These are phyloP conservation scores for Yarrowia galli DNA, from an alignment of 1,139 yeast genomes.

Conservation along the genomic window DNA sequence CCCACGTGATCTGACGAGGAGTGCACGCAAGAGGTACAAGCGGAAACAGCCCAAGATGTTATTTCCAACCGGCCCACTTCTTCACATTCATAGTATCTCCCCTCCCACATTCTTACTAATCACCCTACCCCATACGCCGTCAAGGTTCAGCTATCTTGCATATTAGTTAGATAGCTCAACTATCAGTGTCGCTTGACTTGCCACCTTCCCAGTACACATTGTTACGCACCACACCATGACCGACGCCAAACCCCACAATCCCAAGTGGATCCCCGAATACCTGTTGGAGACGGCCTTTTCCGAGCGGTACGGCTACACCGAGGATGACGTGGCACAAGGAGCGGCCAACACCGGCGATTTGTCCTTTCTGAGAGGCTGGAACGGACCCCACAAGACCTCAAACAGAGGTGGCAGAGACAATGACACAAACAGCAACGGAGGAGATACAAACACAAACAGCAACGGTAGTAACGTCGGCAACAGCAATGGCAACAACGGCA, in stretches of 20 bases:
- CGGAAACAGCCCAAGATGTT: too few relatives aligned
- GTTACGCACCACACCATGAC: slow-evolving; percentile 15
- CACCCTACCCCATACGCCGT: too few relatives aligned
- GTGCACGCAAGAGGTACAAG: too few relatives aligned
- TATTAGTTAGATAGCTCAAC: slow-evolving; percentile 3
- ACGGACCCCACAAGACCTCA: not conserved
- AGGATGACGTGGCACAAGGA: slow-evolving; percentile 28
- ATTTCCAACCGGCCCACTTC: too few relatives aligned
- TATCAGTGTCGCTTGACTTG: not conserved
- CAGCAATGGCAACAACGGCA: too few relatives aligned
- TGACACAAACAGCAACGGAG: not conserved
- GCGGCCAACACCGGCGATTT: not conserved
- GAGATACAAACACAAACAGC: not conserved
- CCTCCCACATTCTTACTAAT: not conserved
- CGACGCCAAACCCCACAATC: slow-evolving; percentile 37
- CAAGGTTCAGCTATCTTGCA: slow-evolving; percentile 22
- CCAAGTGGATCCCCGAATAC: slow-evolving; percentile 44
- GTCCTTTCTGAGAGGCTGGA: slow-evolving; percentile 18
- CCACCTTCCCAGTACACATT: not conserved
- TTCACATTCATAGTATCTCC: too few relatives aligned
- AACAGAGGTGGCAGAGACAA: too few relatives aligned
- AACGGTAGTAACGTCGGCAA: not conserved
- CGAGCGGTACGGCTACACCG: slow-evolving; percentile 43
- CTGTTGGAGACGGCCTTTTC: slow-evolving; percentile 47
- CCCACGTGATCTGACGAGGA: too few relatives aligned